phyloP scores from a whole-genome alignment of 2,329 filamentous ascomycete genomes.

The Truncatella angustata region DNA sequence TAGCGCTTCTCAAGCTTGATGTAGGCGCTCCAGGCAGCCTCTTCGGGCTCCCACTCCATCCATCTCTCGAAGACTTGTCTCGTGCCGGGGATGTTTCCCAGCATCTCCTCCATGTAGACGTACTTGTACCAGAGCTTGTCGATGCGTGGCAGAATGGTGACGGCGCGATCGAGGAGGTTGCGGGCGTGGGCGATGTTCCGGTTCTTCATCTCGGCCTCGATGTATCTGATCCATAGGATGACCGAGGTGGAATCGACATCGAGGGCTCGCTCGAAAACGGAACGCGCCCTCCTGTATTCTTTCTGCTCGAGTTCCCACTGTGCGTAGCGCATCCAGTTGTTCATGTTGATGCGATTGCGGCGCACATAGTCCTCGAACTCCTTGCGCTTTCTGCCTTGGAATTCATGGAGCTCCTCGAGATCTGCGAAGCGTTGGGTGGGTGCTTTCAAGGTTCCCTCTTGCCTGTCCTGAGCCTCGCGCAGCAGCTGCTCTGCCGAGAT shows the following conservation, averaged over 20 bases:
- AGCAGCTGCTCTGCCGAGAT: constrained; percentile 97
- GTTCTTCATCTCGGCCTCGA: constrained; percentile 94
- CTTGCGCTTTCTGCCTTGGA: constrained; percentile 90
- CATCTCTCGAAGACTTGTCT: constrained; percentile 94
- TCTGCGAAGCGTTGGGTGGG: constrained; percentile 95
- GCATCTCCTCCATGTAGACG: constrained; percentile 97
- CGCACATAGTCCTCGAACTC: constrained; percentile 98
- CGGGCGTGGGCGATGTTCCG: constrained; percentile 96
- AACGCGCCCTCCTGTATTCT: constrained; percentile 87
- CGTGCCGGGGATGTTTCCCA: constrained; percentile 89
- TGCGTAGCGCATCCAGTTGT: constrained; percentile 98
- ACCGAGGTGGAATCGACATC: constrained; percentile 89
- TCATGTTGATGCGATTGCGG: constrained; percentile 91
- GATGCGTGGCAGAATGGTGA: constrained; percentile 83
- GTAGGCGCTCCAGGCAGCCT: constrained; percentile 92
- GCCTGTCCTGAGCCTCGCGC: constrained; percentile 93
- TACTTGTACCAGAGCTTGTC: constrained; percentile 99
- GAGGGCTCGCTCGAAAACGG: constrained; percentile 90
- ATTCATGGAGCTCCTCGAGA: constrained; percentile 96
- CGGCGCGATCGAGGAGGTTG: constrained; percentile 91
- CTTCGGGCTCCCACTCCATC: constrained; percentile 98
- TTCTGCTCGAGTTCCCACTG: constrained; percentile 98
- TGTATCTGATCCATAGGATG: constrained; percentile 86
- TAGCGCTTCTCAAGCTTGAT: constrained; percentile 98
- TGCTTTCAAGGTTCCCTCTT: constrained; percentile 83